Conservation (phyloP, 345 rosid species). For the Sisymbrium irio region DNA sequence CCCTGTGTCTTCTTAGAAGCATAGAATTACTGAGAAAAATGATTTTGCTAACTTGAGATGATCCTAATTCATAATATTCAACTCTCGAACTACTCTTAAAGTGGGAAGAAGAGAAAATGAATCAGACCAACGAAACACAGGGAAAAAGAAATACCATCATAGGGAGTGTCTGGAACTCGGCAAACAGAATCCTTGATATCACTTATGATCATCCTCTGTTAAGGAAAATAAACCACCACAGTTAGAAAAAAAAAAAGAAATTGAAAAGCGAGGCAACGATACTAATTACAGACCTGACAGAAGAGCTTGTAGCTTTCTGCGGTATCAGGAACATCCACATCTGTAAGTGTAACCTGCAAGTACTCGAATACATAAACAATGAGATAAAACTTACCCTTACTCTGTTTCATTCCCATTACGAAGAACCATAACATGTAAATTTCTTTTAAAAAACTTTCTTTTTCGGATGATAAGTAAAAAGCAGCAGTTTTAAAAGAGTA, state of each 20-base stretch:
- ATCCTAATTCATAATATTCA: not conserved
- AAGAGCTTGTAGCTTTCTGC: constrained; percentile 85
- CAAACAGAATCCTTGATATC: constrained; percentile 92
- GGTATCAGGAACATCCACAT: constrained; percentile 69
- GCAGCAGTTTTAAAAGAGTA: not conserved
- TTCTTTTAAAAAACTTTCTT: not conserved
- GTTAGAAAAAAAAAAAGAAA: not conserved
- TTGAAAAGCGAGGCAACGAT: not conserved
- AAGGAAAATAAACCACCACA: constrained; percentile 24
- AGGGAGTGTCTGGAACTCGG: constrained; percentile 92
- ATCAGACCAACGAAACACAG: not conserved
- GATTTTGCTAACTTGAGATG: not conserved
- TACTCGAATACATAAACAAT: not conserved
- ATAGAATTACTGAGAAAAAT: not conserved
- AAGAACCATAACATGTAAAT: not conserved
- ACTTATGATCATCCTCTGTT: constrained; percentile 81
- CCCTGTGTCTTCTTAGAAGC: not conserved
- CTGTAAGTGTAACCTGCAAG: constrained; percentile 62
- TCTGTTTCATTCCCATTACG: not conserved
- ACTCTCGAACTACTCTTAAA: too few species aligned
- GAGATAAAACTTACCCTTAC: not conserved
- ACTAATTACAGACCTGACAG: constrained; percentile 60
- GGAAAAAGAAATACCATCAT: constrained; percentile 54
- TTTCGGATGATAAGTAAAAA: not conserved
- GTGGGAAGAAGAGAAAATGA: not conserved